Evolutionary conservation across 106 monocot species (phyloP), one percentile per base, ranked within the genome.

Genomic region (Dendrobium officinale): DNA sequence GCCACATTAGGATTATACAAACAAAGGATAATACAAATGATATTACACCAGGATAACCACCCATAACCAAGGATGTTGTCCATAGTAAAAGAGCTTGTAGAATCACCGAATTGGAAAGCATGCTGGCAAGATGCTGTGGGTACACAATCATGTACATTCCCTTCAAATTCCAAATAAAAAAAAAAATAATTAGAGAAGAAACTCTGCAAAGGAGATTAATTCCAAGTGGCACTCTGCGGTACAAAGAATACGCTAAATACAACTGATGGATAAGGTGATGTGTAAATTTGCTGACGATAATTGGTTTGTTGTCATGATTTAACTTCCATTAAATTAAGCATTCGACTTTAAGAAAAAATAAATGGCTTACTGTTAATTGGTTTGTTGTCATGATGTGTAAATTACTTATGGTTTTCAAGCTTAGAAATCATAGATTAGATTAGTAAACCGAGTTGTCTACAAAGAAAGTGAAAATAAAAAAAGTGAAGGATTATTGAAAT

Each of bases 71-170:
- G 80, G 99, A 99, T 77, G 85, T 81, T 42, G 79, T 81, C 95
- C 91, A 93, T 82, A 99, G 61, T 59, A 99, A 79, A 84, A 99
- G 72, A 67, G 95, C 86, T 83, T 95, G 99, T 41, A 92, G 73
- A 83, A 99, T 87, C 26, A 99, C 91, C 0, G 99, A 95, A 72
- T 95, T 95, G 56, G 95, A 84, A 75, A 99, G 81, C 85, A 90
- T 87, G 80, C 81, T 84, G 31, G 99, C 93, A 80, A 95, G 83
- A 10, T 80, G 84, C 79, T 91, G 88, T 66, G 88, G 48, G 68
- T 93, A 99, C 18, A 87, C 89, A 74, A 99, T 84, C 99, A 95
- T 99, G 88, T 95, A 90, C 85, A 86, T 87, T 10, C 99, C 99
- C 99, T 99, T 82, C 87, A 86, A 79, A 31, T 84, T 77, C 67